These are phyloP conservation scores for Alternaria hordeiaustralica DNA, from an alignment of 2,329 filamentous ascomycete species.

Conservation along the genomic window DNA sequence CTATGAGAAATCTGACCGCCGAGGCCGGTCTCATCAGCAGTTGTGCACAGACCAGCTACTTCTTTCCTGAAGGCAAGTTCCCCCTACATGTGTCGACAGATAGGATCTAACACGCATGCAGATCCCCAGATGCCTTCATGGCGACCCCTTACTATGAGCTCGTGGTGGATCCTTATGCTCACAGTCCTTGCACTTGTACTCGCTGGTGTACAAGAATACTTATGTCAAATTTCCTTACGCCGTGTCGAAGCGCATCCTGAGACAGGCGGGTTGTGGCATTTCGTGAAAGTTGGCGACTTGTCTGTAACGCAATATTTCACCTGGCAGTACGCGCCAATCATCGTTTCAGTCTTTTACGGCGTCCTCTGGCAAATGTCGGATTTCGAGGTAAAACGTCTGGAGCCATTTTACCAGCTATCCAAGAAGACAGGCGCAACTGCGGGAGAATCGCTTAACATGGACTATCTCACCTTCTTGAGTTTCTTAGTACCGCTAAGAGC, in stretches of 20 bases:
- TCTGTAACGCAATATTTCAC: slow-evolving; percentile 41
- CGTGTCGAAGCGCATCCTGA: slow-evolving; percentile 19
- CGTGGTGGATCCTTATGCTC: slow-evolving; percentile 44
- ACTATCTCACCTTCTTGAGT: slow-evolving; percentile 73
- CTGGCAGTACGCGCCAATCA: slow-evolving; percentile 52
- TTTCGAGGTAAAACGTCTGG: slow-evolving; percentile 59
- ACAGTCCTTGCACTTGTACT: slow-evolving; percentile 42
- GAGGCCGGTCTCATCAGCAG: slow-evolving; percentile 22
- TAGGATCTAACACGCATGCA: slow-evolving; percentile 5
- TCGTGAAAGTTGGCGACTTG: slow-evolving; percentile 38
- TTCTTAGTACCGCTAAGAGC: slow-evolving; percentile 70
- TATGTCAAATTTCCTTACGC: slow-evolving; percentile 45
- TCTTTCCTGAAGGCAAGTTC: slow-evolving; percentile 41
- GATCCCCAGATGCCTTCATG: slow-evolving; percentile 51
- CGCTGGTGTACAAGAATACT: slow-evolving; percentile 45
- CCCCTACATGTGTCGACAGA: not conserved
- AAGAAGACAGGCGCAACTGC: slow-evolving; percentile 47
- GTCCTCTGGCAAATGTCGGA: slow-evolving; percentile 59
- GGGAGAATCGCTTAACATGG: slow-evolving; percentile 69
- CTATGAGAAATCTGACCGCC: slow-evolving; percentile 32
- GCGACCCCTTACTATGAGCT: slow-evolving; percentile 50
- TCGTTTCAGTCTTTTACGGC: slow-evolving; percentile 57
- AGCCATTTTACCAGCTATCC: slow-evolving; percentile 56
- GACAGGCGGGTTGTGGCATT: slow-evolving; percentile 37
- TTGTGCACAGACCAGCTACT: slow-evolving; percentile 45